phyloP scores from a whole-genome alignment of 2,329 filamentous ascomycete genomes.

The Fusarium sublunatum region DNA sequence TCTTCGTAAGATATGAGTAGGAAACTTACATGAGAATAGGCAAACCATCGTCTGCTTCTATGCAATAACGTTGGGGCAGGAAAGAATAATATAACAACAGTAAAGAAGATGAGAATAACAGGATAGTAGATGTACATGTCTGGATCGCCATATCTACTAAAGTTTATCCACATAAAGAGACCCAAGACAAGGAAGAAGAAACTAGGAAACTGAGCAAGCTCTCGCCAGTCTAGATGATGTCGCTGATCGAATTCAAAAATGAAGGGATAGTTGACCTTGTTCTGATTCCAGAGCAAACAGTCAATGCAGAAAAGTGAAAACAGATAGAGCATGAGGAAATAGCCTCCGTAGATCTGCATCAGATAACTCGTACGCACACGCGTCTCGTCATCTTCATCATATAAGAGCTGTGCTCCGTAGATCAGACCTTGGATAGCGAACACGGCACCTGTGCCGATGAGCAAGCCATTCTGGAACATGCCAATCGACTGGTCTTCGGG shows the following conservation, averaged over 20 bases:
- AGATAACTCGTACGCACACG: slow-evolving; percentile 72
- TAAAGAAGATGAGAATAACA: slow-evolving; percentile 78
- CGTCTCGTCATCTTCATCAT: slow-evolving; percentile 60
- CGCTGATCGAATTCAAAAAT: slow-evolving; percentile 96
- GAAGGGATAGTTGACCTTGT: slow-evolving; percentile 95
- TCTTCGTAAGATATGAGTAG: accelerated
- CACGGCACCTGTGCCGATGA: slow-evolving; percentile 75
- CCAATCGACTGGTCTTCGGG: slow-evolving; percentile 66
- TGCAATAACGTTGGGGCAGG: slow-evolving; percentile 81
- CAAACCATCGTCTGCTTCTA: slow-evolving; percentile 83
- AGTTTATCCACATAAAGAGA: slow-evolving; percentile 90
- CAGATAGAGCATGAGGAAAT: slow-evolving; percentile 84
- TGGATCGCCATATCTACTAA: slow-evolving; percentile 73
- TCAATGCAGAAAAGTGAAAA: slow-evolving; percentile 87
- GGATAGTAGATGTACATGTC: slow-evolving; percentile 87
- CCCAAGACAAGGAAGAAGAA: slow-evolving; percentile 84
- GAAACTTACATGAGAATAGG: slow-evolving; percentile 82
- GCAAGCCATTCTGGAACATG: slow-evolving; percentile 71
- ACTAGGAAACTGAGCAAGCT: slow-evolving; percentile 86
- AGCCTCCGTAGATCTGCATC: slow-evolving; percentile 91
- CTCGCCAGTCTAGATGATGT: slow-evolving; percentile 88
- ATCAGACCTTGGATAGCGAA: slow-evolving; percentile 74
- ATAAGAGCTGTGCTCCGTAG: slow-evolving; percentile 66
- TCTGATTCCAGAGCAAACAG: slow-evolving; percentile 82
- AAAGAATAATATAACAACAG: slow-evolving; percentile 76